Percentiles rank a stretch among this genome's conserved stretches.
These are phyloP conservation scores for Leucocoprinus sp. DNA, from an alignment of 768 basidiomycete genomes.

Conservation along the genomic window DNA sequence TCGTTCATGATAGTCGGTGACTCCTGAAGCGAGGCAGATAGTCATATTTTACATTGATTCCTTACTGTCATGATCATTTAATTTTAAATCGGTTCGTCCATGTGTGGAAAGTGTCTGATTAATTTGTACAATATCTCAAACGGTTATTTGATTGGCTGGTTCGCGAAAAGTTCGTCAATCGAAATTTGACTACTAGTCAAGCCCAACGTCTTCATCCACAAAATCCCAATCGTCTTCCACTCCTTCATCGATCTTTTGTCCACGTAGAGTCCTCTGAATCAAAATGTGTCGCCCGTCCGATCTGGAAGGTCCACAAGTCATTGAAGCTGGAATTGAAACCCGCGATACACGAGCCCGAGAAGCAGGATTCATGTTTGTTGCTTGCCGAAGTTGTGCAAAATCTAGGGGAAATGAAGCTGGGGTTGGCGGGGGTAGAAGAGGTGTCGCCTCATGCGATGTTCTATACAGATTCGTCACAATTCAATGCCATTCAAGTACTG, in stretches of 20 bases:
- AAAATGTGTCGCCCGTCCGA: constrained; percentile 5
- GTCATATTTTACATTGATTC: no score
- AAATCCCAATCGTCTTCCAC: constrained; percentile 38
- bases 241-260: constrained; percentile 26
- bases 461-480: constrained; percentile 18
- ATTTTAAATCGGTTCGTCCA: no score
- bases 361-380: constrained; percentile 57
- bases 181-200: constrained; percentile 1
- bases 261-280: constrained; percentile 16
- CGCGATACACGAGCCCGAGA: constrained; percentile 21
- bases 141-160: not conserved
- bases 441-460: constrained; percentile 54
- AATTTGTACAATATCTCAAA: not conserved
- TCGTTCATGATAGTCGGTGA: no score
- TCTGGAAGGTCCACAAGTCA: constrained; percentile 5
- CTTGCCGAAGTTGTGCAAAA: constrained; percentile 73
- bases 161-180: not conserved
- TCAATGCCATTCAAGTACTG: not conserved
- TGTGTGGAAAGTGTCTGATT: no score
- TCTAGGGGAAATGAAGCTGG: constrained; percentile 59
- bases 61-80: no score
- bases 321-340: constrained; percentile 14
- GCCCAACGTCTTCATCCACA: constrained; percentile 24
- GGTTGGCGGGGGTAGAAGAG: constrained; percentile 53
- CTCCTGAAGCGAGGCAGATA: no score